Percentiles rank a stretch among this genome's conserved stretches.
Conservation (phyloP, 2,329 filamentous ascomycete genomes). For the Dendryphion nanum region DNA sequence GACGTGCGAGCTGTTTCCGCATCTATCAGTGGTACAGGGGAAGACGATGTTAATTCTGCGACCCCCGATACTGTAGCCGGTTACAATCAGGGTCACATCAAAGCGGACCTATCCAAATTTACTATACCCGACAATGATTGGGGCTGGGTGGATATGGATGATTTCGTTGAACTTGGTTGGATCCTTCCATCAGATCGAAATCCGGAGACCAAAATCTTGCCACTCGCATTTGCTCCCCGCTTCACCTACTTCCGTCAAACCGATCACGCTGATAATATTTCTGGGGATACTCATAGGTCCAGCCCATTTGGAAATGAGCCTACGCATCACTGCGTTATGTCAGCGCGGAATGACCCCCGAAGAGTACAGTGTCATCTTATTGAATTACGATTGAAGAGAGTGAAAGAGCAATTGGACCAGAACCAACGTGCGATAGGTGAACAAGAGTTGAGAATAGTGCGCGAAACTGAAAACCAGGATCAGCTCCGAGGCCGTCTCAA, state of each 20-base stretch:
- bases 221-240: slow-evolving; percentile 86
- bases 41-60: slow-evolving; percentile 68
- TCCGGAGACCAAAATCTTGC: slow-evolving; percentile 90
- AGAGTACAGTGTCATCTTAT: slow-evolving; percentile 86
- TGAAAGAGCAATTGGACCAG: slow-evolving; percentile 73
- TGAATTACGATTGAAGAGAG: slow-evolving; percentile 72
- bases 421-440: slow-evolving; percentile 74
- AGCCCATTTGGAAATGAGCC: slow-evolving; percentile 92
- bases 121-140: slow-evolving; percentile 94
- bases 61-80: slow-evolving; percentile 62
- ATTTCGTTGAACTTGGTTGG: slow-evolving; percentile 98
- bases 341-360: slow-evolving; percentile 68
- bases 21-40: slow-evolving; percentile 76
- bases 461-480: slow-evolving; percentile 53
- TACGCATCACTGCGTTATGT: slow-evolving; percentile 95
- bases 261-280: slow-evolving; percentile 78
- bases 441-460: slow-evolving; percentile 63
- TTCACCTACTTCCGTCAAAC: slow-evolving; percentile 98
- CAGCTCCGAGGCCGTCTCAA: slow-evolving; percentile 57
- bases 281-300: slow-evolving; percentile 75
- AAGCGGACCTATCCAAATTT: slow-evolving; percentile 74
- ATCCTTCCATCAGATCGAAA: slow-evolving; percentile 86
- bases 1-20: slow-evolving; percentile 93
- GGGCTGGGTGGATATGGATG: slow-evolving; percentile 99
- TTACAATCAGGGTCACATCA: slow-evolving; percentile 51